phyloP scores from a whole-genome alignment of 2,329 filamentous ascomycete genomes.

The Pseudocercospora ulei region DNA sequence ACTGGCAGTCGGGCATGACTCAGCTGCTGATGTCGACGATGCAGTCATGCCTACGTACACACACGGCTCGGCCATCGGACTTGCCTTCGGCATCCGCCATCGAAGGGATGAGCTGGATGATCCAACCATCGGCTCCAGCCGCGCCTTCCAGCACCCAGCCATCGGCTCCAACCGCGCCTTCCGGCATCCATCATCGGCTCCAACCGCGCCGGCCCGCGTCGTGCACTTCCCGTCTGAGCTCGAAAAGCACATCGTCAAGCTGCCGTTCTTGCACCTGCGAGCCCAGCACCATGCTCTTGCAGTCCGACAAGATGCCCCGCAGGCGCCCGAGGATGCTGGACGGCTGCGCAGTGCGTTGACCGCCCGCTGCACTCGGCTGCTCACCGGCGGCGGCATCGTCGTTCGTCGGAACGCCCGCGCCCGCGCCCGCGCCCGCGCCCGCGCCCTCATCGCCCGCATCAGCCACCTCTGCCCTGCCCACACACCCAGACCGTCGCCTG shows the following conservation, averaged over 20 bases:
- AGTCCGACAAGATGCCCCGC: constrained; percentile 49
- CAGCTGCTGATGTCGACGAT: too few species aligned
- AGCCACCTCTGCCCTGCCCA: neutral
- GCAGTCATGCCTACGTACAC: too few species aligned
- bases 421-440: too few species aligned
- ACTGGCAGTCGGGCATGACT: too few species aligned
- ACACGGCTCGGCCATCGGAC: too few species aligned
- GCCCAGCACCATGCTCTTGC: constrained; percentile 52
- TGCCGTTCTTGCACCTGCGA: constrained; percentile 58
- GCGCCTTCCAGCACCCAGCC: too few species aligned
- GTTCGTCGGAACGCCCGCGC: neutral
- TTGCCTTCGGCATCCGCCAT: too few species aligned
- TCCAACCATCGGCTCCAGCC: constrained; percentile 3
- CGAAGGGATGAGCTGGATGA: too few species aligned
- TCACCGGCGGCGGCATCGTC: neutral
- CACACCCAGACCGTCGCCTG: constrained; percentile 5
- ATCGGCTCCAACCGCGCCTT: too few species aligned
- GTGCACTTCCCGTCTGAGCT: constrained; percentile 64
- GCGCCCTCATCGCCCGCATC: neutral
- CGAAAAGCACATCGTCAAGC: constrained; percentile 69
- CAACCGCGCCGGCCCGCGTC: constrained; percentile 44
- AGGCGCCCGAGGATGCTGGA: constrained; percentile 48
- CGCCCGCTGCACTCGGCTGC: constrained; percentile 4
- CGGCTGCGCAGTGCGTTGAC: constrained; percentile 36
- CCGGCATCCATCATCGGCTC: constrained; percentile 1